A percentile compares a stretch with the other conserved stretches of the same genome.
Evolutionary conservation across 2,329 filamentous ascomycete species (phyloP).

Genomic region (Penicillium expansum): DNA sequence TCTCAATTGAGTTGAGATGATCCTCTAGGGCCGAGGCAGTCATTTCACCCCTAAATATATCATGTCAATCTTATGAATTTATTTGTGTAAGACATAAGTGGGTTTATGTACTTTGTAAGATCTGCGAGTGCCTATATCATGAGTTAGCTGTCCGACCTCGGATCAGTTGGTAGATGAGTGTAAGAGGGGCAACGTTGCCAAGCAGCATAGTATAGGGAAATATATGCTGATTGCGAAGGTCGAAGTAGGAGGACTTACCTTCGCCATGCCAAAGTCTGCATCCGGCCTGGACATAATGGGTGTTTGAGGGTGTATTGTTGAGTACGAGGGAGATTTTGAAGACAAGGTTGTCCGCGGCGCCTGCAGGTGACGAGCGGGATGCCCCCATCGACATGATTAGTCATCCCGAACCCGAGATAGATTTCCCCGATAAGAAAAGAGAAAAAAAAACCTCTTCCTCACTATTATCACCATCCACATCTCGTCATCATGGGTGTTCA

Average conservation of each 20-base stretch:
- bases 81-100: not conserved
- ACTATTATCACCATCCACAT: not conserved
- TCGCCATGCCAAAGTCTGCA: conserved; percentile 1
- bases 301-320: not conserved
- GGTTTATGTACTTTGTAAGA: conserved; percentile 17
- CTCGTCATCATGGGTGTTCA: conserved; percentile 70
- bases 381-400: not conserved
- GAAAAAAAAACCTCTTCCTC: conserved; percentile 2
- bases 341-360: not conserved
- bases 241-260: not conserved
- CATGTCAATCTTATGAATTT: conserved; percentile 4
- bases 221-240: not conserved
- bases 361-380: not conserved
- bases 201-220: not conserved
- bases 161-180: not conserved
- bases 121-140: conserved; percentile 18
- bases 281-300: not conserved
- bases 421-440: conserved; percentile 4
- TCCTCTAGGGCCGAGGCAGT: conserved; percentile 22
- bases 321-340: not conserved
- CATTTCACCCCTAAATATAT: conserved; percentile 18
- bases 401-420: not conserved
- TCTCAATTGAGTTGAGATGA: conserved; percentile 20
- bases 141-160: not conserved
- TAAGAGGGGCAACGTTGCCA: not conserved